These are phyloP conservation scores for Larix kaempferi DNA, from an alignment of 75 land plant genomes.

Conservation along the genomic window DNA sequence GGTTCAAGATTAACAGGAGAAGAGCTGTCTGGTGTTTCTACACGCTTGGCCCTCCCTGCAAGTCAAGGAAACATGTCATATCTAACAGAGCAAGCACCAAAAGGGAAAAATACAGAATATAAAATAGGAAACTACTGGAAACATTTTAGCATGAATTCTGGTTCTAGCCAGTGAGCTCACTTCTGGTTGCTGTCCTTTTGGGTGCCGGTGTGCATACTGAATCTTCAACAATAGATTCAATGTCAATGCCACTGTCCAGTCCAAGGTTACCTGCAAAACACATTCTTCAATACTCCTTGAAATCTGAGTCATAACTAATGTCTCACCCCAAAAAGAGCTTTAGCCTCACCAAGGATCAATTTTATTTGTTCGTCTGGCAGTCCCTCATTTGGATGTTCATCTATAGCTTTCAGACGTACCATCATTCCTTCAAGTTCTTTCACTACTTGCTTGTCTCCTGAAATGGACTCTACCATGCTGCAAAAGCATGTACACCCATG, in stretches of 20 bases:
- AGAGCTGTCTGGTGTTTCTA: conserved; percentile 27
- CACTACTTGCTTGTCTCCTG: conserved; percentile 56
- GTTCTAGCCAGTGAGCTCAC: not conserved
- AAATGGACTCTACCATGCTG: conserved; percentile 32
- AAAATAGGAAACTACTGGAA: not conserved
- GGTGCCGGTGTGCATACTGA: conserved; percentile 9
- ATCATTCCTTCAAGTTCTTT: conserved; percentile 72
- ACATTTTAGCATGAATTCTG: not conserved
- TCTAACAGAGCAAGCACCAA: conserved; percentile 18
- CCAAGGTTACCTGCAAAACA: conserved; percentile 6
- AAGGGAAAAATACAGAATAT: conserved; percentile 18
- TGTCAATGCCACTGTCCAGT: conserved; percentile 8
- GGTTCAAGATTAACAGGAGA: conserved; percentile 24
- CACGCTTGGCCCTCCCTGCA: conserved; percentile 28
- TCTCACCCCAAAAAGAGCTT: not conserved
- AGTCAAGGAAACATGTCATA: conserved; percentile 20
- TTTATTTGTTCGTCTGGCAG: conserved; percentile 52
- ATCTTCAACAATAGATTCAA: conserved; percentile 15
- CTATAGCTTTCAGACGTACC: conserved; percentile 43
- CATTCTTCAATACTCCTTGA: not conserved
- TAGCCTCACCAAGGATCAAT: conserved; percentile 49
- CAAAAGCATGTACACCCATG: not conserved
- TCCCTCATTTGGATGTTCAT: conserved; percentile 45
- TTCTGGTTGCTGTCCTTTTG: conserved; percentile 1
- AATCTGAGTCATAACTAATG: not conserved